Conservation (phyloP, 441 rosid species). For the Gossypium davidsonii region DNA sequence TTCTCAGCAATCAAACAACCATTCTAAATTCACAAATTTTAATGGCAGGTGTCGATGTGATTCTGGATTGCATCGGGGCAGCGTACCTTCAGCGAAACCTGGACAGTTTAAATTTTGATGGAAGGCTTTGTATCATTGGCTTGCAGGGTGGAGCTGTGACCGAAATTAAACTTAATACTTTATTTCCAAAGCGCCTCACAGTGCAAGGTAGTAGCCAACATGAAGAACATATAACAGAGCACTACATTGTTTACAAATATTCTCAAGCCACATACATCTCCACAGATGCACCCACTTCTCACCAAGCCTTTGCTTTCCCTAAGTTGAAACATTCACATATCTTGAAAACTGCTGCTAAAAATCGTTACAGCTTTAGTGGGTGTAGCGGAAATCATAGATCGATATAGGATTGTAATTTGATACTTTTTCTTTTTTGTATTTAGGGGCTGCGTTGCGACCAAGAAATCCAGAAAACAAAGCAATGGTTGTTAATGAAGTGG, state of each 20-base stretch:
- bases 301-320: background rate
- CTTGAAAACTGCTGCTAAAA: background rate
- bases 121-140: conserved; percentile 74
- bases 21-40: background rate
- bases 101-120: conserved; percentile 64
- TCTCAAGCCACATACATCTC: background rate
- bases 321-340: background rate
- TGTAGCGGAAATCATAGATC: background rate
- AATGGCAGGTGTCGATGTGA: conserved; percentile 64
- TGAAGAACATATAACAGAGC: background rate
- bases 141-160: conserved; percentile 55
- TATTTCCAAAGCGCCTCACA: conserved; percentile 47
- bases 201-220: background rate
- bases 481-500: conserved; percentile 57
- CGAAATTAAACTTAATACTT: conserved; percentile 32
- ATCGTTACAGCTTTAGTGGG: background rate
- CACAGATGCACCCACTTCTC: background rate
- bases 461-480: conserved; percentile 67
- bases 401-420: background rate
- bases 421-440: background rate
- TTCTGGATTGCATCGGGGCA: conserved; percentile 78
- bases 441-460: conserved; percentile 57
- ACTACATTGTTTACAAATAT: background rate
- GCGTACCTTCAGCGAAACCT: conserved; percentile 66
- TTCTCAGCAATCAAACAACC: background rate